Base-by-base conservation (phyloP, 2,329 filamentous ascomycete species). In the Camillea tinctor region DNA sequence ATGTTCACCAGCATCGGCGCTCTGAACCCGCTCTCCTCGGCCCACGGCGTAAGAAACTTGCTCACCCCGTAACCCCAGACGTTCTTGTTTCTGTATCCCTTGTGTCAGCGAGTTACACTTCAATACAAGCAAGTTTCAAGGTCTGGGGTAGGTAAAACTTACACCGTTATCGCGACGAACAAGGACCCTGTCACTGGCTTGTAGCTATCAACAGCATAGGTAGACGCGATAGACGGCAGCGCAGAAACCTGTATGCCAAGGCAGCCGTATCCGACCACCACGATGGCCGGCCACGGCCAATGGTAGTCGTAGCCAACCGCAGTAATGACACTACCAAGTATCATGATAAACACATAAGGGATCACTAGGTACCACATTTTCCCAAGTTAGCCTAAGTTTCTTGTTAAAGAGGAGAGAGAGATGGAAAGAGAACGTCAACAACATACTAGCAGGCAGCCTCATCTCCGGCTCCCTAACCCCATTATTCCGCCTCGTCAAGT, bases 121-220 rank as follows among this genome's bases (percentile, higher is more conserved):
- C n/a, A n/a, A n/a, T n/a, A n/a, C n/a, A n/a, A n/a, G n/a, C n/a
- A n/a, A n/a, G n/a, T n/a, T n/a, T n/a, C n/a, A n/a, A 17, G 23
- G 23, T 13, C 2, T 17, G 52, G n/a, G 7, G 7, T 7, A 19
- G 15, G 13, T 17, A 26, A 4, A 21, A 48, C 55, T 44, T 48
- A 57, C 54, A 87, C 82, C 0, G 84, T 87, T 64, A 86, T 81
- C 4, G 80, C 76, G 0, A 87, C 84, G 68, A 87, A 84, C 30
- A 87, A 72, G 2, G 77, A 80, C 2, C 86, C 85, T 0, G 85
- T 81, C 1, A 88, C 82, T 0, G 86, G 85, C 73, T 88, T 88
- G 72, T 89, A 88, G 58, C 79, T 82, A 69, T 89, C 86, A 17
- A 88, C 81, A 0, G 84, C 83, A 66, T 88, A 88, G 2, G 77